Conservation (phyloP, 1,139 yeast genomes). For the Suhomyces maxii region DNA sequence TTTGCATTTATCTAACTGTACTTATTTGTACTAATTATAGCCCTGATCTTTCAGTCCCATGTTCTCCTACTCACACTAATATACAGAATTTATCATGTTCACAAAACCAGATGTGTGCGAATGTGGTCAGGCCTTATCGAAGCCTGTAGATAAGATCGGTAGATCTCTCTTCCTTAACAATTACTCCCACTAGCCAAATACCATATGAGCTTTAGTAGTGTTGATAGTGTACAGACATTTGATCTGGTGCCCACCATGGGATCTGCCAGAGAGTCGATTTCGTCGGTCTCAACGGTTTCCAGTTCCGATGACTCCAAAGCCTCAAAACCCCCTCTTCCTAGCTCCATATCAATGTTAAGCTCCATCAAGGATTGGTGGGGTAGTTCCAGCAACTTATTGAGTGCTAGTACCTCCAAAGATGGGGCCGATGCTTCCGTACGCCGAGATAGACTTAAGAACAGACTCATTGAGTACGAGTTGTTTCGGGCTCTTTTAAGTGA, state of each 20-base stretch:
- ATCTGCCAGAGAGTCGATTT: background rate
- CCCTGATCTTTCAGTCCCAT: too few species aligned
- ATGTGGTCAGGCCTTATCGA: too few species aligned
- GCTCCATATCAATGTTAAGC: slow-evolving; percentile 28
- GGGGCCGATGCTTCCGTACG: slow-evolving; percentile 13
- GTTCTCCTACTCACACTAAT: too few species aligned
- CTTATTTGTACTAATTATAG: too few species aligned
- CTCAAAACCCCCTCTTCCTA: background rate
- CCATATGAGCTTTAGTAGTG: background rate
- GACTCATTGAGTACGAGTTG: slow-evolving; percentile 36
- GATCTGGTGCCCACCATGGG: background rate
- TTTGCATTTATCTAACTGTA: too few species aligned
- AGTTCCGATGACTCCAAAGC: background rate
- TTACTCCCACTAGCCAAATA: background rate
- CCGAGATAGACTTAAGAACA: slow-evolving; percentile 26
- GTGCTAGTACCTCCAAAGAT: slow-evolving; percentile 14
- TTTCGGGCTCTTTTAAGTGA: slow-evolving; percentile 35
- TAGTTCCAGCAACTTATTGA: slow-evolving; percentile 27
- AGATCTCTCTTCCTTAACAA: too few species aligned
- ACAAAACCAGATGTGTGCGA: too few species aligned
- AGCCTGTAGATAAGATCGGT: too few species aligned
- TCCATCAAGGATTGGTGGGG: slow-evolving; percentile 47
- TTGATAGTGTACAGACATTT: background rate
- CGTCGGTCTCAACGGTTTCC: background rate
- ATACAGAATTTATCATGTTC: too few species aligned